Evolutionary conservation across 164 flowering plant species (phyloP).

Genomic region (Cinnamomum chago): DNA sequence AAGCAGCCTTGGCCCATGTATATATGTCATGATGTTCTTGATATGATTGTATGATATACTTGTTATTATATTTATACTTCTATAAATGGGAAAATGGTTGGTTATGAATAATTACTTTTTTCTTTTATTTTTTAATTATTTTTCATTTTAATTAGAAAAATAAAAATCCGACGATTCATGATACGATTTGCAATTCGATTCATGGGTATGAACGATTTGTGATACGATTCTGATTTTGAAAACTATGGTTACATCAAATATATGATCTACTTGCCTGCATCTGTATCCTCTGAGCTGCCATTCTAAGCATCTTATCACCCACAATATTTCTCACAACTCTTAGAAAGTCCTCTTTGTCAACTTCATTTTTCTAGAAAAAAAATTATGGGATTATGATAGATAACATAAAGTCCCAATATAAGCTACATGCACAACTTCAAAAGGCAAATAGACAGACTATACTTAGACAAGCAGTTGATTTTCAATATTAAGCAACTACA

Average conservation of each 20-base stretch:
- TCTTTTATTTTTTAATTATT: no score
- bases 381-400: not conserved
- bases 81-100: no score
- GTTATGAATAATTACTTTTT: no score
- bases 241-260: not conserved
- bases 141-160: no score
- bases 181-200: no score
- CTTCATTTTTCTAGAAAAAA: conserved; percentile 61
- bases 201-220: no score
- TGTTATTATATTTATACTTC: no score
- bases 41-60: no score
- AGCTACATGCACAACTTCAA: not conserved
- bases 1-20: no score
- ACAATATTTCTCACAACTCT: conserved; percentile 71
- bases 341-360: conserved; percentile 70
- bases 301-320: conserved; percentile 86
- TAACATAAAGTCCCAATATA: not conserved
- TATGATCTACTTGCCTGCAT: conserved; percentile 41
- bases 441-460: not conserved
- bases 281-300: conserved; percentile 59
- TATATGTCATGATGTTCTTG: no score
- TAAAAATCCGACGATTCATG: no score
- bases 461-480: not conserved
- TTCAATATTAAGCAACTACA: no score
- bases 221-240: not conserved